phyloP scores from a whole-genome alignment of 768 basidiomycete species.

The Auricularia sp. region DNA sequence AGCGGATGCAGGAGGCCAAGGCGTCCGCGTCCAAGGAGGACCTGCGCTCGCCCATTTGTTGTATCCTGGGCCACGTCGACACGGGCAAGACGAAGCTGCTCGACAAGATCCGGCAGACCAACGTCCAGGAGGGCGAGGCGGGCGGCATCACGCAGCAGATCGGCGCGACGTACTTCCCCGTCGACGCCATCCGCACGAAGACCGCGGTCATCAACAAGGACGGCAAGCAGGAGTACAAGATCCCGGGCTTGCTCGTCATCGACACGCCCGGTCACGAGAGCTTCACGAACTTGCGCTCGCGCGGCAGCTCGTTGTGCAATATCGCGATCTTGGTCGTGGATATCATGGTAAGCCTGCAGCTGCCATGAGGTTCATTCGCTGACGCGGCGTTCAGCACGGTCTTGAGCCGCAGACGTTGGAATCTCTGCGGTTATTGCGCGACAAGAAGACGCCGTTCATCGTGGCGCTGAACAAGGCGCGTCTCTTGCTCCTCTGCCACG shows the following conservation, averaged over 20 bases:
- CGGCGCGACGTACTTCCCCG: conserved; percentile 98
- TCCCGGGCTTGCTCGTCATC: conserved; percentile 90
- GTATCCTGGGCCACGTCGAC: conserved; percentile 98
- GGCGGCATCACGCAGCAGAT: conserved; percentile 99
- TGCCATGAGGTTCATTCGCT: neutral
- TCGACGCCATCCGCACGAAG: conserved; percentile 86
- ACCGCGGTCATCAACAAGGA: conserved; percentile 86
- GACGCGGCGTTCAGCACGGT: conserved; percentile 57
- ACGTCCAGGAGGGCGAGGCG: conserved; percentile 98
- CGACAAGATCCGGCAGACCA: conserved; percentile 99
- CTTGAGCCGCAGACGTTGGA: conserved; percentile 97
- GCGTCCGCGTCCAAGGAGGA: conserved; percentile 83
- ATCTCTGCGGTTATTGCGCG: conserved; percentile 81
- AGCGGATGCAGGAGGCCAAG: conserved; percentile 75
- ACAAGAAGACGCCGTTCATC: conserved; percentile 95
- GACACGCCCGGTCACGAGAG: conserved; percentile 99
- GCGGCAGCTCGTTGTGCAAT: conserved; percentile 95
- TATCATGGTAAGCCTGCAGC: conserved; percentile 60
- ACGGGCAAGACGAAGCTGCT: conserved; percentile 97
- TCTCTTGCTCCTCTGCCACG: neutral
- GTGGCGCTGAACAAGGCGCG: conserved; percentile 92
- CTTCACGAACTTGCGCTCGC: conserved; percentile 90
- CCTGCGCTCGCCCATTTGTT: conserved; percentile 92
- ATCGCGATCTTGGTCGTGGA: conserved; percentile 98
- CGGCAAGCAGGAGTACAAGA: conserved; percentile 73